phyloP scores from a whole-genome alignment of 2,329 filamentous ascomycete species.

The Colletotrichum lindemuthianum region DNA sequence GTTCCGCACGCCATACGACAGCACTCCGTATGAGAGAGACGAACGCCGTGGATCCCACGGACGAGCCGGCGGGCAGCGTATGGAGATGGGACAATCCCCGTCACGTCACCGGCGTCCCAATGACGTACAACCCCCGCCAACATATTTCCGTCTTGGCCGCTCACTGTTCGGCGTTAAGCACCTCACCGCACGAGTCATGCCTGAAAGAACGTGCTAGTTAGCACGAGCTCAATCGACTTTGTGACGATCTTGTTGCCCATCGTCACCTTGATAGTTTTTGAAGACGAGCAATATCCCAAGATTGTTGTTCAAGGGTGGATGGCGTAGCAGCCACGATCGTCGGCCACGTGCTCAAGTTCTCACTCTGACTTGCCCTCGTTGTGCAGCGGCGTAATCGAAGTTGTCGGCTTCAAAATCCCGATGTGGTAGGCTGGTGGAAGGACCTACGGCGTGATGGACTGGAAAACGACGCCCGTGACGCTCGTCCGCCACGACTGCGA shows the following conservation, averaged over 20 bases:
- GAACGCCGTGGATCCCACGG: neutral
- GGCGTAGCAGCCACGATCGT: neutral
- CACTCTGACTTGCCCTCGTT: neutral
- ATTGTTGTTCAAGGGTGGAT: too few relatives aligned
- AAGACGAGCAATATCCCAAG: too few relatives aligned
- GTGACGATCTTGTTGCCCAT: too few relatives aligned
- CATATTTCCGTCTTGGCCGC: slow-evolving; percentile 1
- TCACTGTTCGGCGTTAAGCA: neutral
- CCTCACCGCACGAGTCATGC: neutral
- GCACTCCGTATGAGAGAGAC: neutral
- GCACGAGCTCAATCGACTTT: too few relatives aligned
- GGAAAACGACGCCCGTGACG: slow-evolving; percentile 10
- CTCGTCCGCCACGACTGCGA: slow-evolving; percentile 36
- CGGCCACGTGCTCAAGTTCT: neutral
- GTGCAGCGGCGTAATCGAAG: neutral
- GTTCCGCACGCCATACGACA: too few relatives aligned
- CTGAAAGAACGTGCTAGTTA: too few relatives aligned
- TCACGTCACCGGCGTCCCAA: slow-evolving; percentile 31
- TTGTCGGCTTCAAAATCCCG: neutral
- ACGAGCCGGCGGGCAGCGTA: neutral
- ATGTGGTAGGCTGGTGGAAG: neutral
- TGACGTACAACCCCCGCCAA: slow-evolving; percentile 25
- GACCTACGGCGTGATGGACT: slow-evolving; percentile 19
- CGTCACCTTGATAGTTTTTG: too few relatives aligned
- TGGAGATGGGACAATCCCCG: neutral